Base-by-base conservation (phyloP, 108 stramenopile species). In the Skeletonema grethae region DNA sequence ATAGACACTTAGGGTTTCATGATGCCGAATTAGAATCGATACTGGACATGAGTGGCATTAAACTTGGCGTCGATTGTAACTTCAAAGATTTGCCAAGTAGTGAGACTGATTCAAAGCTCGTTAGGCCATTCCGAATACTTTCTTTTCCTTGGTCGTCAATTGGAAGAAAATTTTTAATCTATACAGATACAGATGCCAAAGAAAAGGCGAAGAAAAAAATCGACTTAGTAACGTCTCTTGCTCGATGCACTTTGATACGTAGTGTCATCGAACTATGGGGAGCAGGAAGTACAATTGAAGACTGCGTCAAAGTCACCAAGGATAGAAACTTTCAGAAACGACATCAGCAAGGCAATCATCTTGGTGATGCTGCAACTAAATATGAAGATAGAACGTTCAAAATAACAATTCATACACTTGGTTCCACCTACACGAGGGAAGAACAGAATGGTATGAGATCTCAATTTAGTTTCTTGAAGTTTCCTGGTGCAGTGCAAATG, bases 211-310 rank as follows among this genome's bases (percentile, higher is more conserved):
- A 58, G 22, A 67, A 80, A 55, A 34, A 12, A 60, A 80, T 61
- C 57, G 75, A 84, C 77, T 71, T 78, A 79, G 61, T 70, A n/a
- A 18, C 73, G 16, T 69, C 89, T 7, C 66, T 93, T 3, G 67
- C 73, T 15, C 70, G 89, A 62, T 91, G 93, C 76, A 82, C 84
- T 16, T 70, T 94, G 45, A 85, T 94, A 15, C 68, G 87, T 16
- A 83, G 86, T 45, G 90, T 91, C 16, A 63, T 91, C 12, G 93
- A 94, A 69, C 70, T 94, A 53, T 94, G 93, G 93, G 90, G 90
- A 20, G 59, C 46, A 29, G 85, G 80, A 2, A 67, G 70, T 10
- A 53, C 75, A 16, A 75, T 86, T 13, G 81, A 88, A 9, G 73
- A 69, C 24, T 92, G 91, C 62, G 89, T 82, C 28, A 38, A 60